Conservation (phyloP, 1,139 yeast species). For the Lodderomyces metapsilosis region DNA sequence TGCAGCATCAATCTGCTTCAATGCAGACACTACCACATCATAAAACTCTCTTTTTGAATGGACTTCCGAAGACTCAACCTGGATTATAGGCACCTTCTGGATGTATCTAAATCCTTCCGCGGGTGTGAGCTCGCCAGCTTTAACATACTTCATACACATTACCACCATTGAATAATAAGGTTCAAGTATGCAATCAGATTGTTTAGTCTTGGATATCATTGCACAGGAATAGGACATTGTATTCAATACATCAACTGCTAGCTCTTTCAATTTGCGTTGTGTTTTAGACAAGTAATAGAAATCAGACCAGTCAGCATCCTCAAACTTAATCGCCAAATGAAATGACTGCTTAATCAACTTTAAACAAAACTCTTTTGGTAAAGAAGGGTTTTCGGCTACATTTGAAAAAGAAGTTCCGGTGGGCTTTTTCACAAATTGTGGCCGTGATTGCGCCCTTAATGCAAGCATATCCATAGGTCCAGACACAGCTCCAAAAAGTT, state of each 20-base stretch:
- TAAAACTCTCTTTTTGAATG: conserved; percentile 16
- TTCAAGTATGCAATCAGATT: conserved; percentile 59
- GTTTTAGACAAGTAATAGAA: conserved; percentile 61
- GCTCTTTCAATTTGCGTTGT: conserved; percentile 45
- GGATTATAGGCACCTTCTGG: conserved; percentile 29
- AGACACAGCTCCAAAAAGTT: conserved; percentile 58
- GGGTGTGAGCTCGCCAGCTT: conserved; percentile 28
- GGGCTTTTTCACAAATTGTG: conserved; percentile 31
- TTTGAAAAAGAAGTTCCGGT: conserved; percentile 25
- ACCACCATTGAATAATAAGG: conserved; percentile 72
- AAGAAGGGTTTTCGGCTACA: conserved; percentile 22
- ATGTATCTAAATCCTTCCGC: conserved; percentile 40
- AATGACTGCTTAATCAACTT: conserved; percentile 40
- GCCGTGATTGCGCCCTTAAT: conserved; percentile 38
- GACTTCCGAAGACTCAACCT: conserved; percentile 11
- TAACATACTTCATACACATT: conserved; percentile 55
- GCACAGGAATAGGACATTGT: conserved; percentile 29
- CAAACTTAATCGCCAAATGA: conserved; percentile 42
- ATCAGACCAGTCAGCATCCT: conserved; percentile 59
- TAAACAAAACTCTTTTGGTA: conserved; percentile 27
- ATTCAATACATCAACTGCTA: conserved; percentile 31
- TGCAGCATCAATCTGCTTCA: conserved; percentile 40
- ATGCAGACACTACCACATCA: conserved; percentile 23
- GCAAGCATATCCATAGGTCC: conserved; percentile 69
- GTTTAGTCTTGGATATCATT: conserved; percentile 15